phyloP scores from a whole-genome alignment of 768 basidiomycete species.

The Amyloporia xantha region DNA sequence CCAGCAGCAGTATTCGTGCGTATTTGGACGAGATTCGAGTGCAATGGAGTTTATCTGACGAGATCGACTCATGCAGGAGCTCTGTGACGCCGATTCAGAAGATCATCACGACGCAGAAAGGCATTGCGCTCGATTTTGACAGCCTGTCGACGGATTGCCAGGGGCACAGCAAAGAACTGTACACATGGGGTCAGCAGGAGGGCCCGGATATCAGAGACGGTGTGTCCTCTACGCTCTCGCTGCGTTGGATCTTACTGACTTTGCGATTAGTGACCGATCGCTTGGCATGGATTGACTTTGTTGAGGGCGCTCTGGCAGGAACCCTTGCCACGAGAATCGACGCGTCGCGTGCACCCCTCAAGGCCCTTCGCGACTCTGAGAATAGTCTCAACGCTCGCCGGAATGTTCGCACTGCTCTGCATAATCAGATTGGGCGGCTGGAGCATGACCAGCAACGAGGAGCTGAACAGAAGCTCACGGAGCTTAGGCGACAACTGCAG shows the following conservation, averaged over 20 bases:
- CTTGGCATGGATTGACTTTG: slow-evolving; percentile 75
- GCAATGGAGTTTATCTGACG: not conserved
- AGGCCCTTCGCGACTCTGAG: slow-evolving; percentile 70
- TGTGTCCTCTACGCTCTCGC: slow-evolving; percentile 21
- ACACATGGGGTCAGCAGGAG: slow-evolving; percentile 76
- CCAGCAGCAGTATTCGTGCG: slow-evolving; percentile 69
- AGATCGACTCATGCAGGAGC: slow-evolving; percentile 24
- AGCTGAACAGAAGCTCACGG: slow-evolving; percentile 59
- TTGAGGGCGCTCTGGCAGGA: slow-evolving; percentile 59
- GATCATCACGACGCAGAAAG: slow-evolving; percentile 74
- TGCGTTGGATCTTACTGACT: not conserved
- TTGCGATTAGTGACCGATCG: slow-evolving; percentile 62
- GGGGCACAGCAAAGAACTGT: slow-evolving; percentile 76
- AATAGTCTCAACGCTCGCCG: slow-evolving; percentile 52
- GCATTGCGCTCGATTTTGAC: slow-evolving; percentile 71
- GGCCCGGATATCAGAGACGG: slow-evolving; percentile 72
- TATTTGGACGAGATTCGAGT: slow-evolving; percentile 5
- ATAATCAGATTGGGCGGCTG: slow-evolving; percentile 54
- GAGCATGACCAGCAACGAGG: slow-evolving; percentile 64
- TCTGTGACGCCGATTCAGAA: slow-evolving; percentile 64
- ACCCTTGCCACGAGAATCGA: slow-evolving; percentile 60
- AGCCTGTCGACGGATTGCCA: slow-evolving; percentile 59
- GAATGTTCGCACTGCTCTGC: slow-evolving; percentile 49
- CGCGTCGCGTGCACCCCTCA: slow-evolving; percentile 56
- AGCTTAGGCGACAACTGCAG: slow-evolving; percentile 63